phyloP scores from a whole-genome alignment of 805 yeast species.

The Yamadazyma tumulicola region DNA sequence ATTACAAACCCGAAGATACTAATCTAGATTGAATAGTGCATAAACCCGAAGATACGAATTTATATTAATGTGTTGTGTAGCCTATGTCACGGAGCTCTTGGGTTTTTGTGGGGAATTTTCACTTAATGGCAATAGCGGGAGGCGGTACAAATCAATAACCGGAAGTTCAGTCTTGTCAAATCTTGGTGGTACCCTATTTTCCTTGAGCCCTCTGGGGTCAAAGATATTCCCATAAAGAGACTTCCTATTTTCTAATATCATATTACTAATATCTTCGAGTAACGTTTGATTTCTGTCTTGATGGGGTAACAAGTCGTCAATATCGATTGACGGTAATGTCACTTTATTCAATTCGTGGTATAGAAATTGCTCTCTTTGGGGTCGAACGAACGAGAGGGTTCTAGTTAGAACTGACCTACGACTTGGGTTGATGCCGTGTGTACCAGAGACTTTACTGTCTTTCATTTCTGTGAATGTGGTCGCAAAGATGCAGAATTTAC shows the following conservation, averaged over 20 bases:
- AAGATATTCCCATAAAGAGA: background rate
- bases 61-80: no score
- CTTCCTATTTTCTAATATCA: slow-evolving; percentile 3
- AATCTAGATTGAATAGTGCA: slow-evolving; percentile 42
- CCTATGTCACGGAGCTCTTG: no score
- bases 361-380: background rate
- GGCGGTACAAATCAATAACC: no score
- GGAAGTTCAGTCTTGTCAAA: no score
- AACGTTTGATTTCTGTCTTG: background rate
- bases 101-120: slow-evolving; percentile 1
- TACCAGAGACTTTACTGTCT: no score
- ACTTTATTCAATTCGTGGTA: background rate
- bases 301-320: background rate
- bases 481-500: no score
- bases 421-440: no score
- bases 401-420: no score
- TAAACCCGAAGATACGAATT: no score
- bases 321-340: background rate
- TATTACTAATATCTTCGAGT: slow-evolving; percentile 2
- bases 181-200: background rate
- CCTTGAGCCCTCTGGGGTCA: background rate
- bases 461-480: no score
- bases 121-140: no score
- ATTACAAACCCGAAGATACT: slow-evolving; percentile 84
- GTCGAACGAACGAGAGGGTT: slow-evolving; percentile 1